Base-by-base conservation (phyloP, 495 filamentous ascomycete species). In the Aspergillus incahuasiensis region DNA sequence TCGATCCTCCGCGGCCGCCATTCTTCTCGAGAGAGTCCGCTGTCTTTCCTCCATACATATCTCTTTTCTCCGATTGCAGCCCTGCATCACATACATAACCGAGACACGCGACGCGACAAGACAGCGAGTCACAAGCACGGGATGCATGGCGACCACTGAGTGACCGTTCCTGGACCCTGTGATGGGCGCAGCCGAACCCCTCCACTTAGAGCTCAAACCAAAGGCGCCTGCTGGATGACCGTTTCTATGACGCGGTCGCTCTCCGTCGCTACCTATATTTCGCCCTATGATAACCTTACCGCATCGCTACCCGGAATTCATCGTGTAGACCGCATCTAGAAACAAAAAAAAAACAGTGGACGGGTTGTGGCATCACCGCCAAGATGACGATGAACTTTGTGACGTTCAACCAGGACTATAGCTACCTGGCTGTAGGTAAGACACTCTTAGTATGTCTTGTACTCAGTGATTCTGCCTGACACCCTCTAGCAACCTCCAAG, bases 371-470 rank as follows among this genome's bases (percentile, higher is more conserved):
- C 49, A 43, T 59, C 45, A 30, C 40, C 18, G 48, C 41, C 54
- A 55, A 70, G 52, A 83, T 85, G 73, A 79, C 84, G 3, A 92
- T 98, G 81, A 98, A 97, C 69, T 98, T 92, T 68, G 89, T 98
- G 64, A 97, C 91, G 16, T 98, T 97, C 74, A 98, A 98, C 73
- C 94, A 98, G 75, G 94, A 98, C 79, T 89, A 95, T 79, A 95
- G 89, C 80, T 90, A 91, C 68, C 78, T 98, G 56, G 94, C 92
- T 75, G 90, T 96, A 59, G 92, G 90, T 89, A 76, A 60, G 86
- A 28, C n/a, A 16, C 51, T 32, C 9, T 49, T 28, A 18, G 32
- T 57, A 44, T 43, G 41, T 25, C 5, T 19, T 48, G n/a, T 45
- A 50, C 43, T 43, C 28, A 11, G 44, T 18, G 41, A 55, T 38